Evolutionary conservation across 2,329 filamentous ascomycete species (phyloP).

Genomic region (Xylaria sp.): DNA sequence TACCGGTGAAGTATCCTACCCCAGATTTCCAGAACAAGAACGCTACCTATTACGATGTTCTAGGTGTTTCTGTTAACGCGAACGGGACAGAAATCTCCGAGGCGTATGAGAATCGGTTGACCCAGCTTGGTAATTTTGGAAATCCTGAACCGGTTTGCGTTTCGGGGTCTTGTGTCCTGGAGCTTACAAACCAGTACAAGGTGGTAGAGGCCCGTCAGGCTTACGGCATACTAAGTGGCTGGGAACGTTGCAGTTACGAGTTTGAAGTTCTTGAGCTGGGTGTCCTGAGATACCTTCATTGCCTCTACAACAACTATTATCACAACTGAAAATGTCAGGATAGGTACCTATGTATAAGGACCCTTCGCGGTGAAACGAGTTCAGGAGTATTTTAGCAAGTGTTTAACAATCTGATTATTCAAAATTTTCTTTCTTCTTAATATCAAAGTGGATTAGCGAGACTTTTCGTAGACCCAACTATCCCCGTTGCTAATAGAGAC

Average conservation of each 20-base stretch:
- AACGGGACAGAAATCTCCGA: neutral
- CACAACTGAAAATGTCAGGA: too few species aligned
- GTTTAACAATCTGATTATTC: too few species aligned
- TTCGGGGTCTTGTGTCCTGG: neutral
- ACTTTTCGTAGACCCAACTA: too few species aligned
- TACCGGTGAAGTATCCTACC: neutral
- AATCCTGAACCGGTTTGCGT: too few species aligned
- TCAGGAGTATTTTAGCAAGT: too few species aligned
- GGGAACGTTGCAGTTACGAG: neutral
- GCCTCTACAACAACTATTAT: neutral
- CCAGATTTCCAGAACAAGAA: constrained; percentile 4
- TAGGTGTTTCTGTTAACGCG: neutral
- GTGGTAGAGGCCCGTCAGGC: neutral
- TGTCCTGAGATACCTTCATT: neutral
- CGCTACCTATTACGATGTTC: constrained; percentile 3
- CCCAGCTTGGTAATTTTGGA: neutral
- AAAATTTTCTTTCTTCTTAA: too few species aligned
- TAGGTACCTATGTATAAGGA: too few species aligned
- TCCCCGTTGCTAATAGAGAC: too few species aligned
- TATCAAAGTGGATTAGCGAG: too few species aligned
- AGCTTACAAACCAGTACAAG: neutral
- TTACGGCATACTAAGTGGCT: neutral
- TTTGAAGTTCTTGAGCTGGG: neutral
- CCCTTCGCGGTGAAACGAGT: too few species aligned
- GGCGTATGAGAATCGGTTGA: neutral